Evolutionary conservation across 2,329 filamentous ascomycete species (phyloP).

Genomic region (Ambrosiella xylebori): DNA sequence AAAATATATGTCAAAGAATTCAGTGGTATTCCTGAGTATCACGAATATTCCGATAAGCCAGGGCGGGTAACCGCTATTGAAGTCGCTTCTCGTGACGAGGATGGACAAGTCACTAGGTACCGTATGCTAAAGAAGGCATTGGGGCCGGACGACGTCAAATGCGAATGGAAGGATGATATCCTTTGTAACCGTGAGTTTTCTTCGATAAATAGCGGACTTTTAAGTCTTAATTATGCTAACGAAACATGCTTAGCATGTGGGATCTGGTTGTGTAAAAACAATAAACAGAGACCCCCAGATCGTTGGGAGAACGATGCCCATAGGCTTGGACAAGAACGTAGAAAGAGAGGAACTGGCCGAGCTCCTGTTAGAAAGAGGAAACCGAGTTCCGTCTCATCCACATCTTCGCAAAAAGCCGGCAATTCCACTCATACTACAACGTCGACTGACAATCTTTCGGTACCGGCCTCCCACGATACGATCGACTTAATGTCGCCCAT

Average conservation of each 20-base stretch:
- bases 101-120: slow-evolving; percentile 47
- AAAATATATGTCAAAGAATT: slow-evolving; percentile 73
- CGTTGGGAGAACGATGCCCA: slow-evolving; percentile 57
- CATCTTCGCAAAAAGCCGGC: slow-evolving; percentile 20
- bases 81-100: slow-evolving; percentile 42
- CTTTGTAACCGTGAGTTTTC: slow-evolving; percentile 67
- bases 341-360: slow-evolving; percentile 29
- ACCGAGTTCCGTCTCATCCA: slow-evolving; percentile 22
- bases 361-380: slow-evolving; percentile 30
- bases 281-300: slow-evolving; percentile 63
- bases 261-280: slow-evolving; percentile 83
- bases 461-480: slow-evolving; percentile 35
- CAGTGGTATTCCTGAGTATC: slow-evolving; percentile 49
- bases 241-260: slow-evolving; percentile 48
- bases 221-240: slow-evolving; percentile 18
- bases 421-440: slow-evolving; percentile 19
- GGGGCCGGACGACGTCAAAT: slow-evolving; percentile 42
- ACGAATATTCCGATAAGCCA: slow-evolving; percentile 56
- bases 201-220: slow-evolving; percentile 12
- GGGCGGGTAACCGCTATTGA: slow-evolving; percentile 61
- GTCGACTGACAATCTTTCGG: slow-evolving; percentile 36
- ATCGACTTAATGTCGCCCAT: slow-evolving; percentile 19
- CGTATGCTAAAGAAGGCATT: slow-evolving; percentile 65
- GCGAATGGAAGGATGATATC: slow-evolving; percentile 50
- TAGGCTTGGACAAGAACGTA: slow-evolving; percentile 33